These are phyloP conservation scores for Fusarium caatingaense DNA, from an alignment of 2,329 filamentous ascomycete genomes.

Conservation along the genomic window DNA sequence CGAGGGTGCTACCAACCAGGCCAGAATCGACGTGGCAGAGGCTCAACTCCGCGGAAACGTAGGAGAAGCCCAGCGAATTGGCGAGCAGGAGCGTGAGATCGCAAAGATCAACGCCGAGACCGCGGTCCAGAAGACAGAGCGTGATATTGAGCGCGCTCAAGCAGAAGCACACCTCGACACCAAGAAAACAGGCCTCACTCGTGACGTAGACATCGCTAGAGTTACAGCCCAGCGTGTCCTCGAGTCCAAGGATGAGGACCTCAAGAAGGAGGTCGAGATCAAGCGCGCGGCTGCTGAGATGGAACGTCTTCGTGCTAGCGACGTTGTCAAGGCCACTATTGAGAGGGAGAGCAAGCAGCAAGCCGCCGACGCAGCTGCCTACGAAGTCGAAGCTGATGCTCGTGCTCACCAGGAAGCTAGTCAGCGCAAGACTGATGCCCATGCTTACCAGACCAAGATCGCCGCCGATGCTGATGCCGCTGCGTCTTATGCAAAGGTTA, in stretches of 20 bases:
- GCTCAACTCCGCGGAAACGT: constrained; percentile 75
- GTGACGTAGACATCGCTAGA: constrained; percentile 79
- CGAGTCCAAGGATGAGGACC: constrained; percentile 81
- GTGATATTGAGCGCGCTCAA: constrained; percentile 81
- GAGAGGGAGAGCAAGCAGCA: constrained; percentile 75
- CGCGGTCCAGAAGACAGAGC: constrained; percentile 84
- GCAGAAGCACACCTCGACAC: constrained; percentile 82
- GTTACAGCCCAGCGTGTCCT: constrained; percentile 79
- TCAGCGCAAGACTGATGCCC: constrained; percentile 64
- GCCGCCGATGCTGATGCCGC: constrained; percentile 58
- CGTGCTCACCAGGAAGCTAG: constrained; percentile 64
- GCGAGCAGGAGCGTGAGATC: constrained; percentile 85
- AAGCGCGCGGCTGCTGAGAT: constrained; percentile 84
- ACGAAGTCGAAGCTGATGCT: constrained; percentile 73
- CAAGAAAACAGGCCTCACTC: constrained; percentile 76
- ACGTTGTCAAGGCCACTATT: constrained; percentile 82
- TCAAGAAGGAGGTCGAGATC: constrained; percentile 81
- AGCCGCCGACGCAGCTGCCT: constrained; percentile 72
- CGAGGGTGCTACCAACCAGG: constrained; percentile 86
- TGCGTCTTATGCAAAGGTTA: constrained; percentile 62
- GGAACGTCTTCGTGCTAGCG: constrained; percentile 79
- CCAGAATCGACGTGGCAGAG: constrained; percentile 73
- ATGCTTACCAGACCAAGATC: constrained; percentile 61
- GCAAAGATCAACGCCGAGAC: constrained; percentile 90
- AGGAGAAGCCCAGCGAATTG: constrained; percentile 81